Conservation (phyloP, 257 asterid species). For the Nicotiana benthamiana region DNA sequence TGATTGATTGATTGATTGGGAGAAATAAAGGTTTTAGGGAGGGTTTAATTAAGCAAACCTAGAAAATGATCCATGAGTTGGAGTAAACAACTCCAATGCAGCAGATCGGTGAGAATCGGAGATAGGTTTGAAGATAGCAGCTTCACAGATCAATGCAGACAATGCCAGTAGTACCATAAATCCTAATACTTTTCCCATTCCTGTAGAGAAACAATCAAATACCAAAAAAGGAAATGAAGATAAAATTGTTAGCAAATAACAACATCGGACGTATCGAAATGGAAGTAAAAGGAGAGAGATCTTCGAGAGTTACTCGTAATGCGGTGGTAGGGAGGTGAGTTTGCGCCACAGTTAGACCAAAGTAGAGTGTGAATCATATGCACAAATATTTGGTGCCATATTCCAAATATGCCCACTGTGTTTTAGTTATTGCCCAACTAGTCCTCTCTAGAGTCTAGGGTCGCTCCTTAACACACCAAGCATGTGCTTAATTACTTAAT, state of each 20-base stretch:
- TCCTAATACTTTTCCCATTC: constrained; percentile 45
- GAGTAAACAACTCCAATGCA: constrained; percentile 54
- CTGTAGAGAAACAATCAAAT: constrained; percentile 7
- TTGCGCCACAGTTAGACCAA: neutral
- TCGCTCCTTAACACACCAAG: no score
- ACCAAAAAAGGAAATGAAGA: neutral
- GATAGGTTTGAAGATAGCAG: constrained; percentile 59
- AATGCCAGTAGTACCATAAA: constrained; percentile 42
- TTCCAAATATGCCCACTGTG: neutral
- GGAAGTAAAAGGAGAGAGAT: neutral
- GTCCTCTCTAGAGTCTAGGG: no score
- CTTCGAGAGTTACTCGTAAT: neutral
- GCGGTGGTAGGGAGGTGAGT: neutral
- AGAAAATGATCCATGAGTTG: constrained; percentile 52
- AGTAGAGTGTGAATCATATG: neutral
- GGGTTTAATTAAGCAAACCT: constrained; percentile 49
- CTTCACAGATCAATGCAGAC: constrained; percentile 44
- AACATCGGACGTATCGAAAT: neutral
- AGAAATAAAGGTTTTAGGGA: constrained; percentile 20
- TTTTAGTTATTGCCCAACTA: neutral
- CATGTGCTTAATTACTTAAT: no score
- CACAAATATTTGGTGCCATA: neutral
- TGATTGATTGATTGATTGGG: neutral
- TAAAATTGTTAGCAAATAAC: neutral
- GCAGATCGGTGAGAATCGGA: constrained; percentile 90